Base-by-base conservation (phyloP, 169 alveolate species). In the Sarcocystis neurona region DNA sequence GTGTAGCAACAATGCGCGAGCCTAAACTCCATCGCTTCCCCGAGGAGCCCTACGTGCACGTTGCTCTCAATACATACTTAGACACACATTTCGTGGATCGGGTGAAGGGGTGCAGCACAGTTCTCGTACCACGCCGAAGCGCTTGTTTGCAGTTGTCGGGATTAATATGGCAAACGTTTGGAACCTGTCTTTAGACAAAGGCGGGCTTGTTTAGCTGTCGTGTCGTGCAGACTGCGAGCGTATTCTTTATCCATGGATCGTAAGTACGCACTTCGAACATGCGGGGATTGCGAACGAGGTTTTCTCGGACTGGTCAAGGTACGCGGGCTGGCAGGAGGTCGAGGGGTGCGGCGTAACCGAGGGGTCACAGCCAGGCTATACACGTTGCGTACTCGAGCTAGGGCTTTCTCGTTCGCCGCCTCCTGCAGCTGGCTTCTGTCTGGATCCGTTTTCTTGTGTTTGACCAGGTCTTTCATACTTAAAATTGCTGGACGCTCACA, bases 401-500 rank as follows among this genome's bases (percentile, higher is more conserved):
- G 46, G 82, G 82, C 56, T 39, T 72, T 15, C 82, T 39, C 32
- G 20, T 15, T 18, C 39, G 2, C n/a, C n/a, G n/a, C n/a, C n/a
- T n/a, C n/a, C n/a, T n/a, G n/a, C n/a, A n/a, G n/a, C n/a, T n/a
- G n/a, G n/a, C n/a, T n/a, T 56, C 39, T 39, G 50, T 15, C 46
- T 5, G 43, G 41, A 68, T 6, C 34, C 2, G 79, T 43, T 47
- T 30, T 39, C 41, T 2, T 20, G 34, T 34, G 56, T 27, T 2
- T 39, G 39, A 56, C 39, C 32, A 72, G 18, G 2, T 72, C 82
- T 39, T 72, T 72, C 82, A 72, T 72, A 32, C 46, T 56, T 15
- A 72, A 56, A 39, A 72, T n/a, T 1, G 82, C 82, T 2, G 82
- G 82, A 39, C 41, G 56, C 32, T 72, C 82, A 27, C 82, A 72